phyloP scores from a whole-genome alignment of 2,329 filamentous ascomycete species.

The Diaporthe capsici region DNA sequence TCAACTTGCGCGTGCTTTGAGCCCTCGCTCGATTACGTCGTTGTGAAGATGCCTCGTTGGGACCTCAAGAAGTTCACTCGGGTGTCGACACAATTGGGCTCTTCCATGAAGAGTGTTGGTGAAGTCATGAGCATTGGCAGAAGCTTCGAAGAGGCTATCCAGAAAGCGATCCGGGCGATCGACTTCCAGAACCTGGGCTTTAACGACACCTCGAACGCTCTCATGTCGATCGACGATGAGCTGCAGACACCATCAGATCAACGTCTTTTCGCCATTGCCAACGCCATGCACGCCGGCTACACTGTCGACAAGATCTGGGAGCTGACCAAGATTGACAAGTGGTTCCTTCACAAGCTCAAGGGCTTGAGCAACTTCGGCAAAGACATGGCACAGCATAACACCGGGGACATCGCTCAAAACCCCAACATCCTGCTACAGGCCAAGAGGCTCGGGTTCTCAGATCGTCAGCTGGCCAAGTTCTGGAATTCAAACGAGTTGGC shows the following conservation, averaged over 20 bases:
- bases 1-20: slow-evolving; percentile 98
- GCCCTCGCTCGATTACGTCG: slow-evolving; percentile 96
- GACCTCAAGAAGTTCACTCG: slow-evolving; percentile 99
- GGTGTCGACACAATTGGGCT: slow-evolving; percentile 94
- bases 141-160: slow-evolving; percentile 97
- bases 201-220: slow-evolving; percentile 83
- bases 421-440: slow-evolving; percentile 81
- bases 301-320: slow-evolving; percentile 98
- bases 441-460: slow-evolving; percentile 94
- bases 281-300: slow-evolving; percentile 96
- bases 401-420: slow-evolving; percentile 74
- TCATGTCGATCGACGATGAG: slow-evolving; percentile 97
- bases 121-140: slow-evolving; percentile 99
- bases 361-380: slow-evolving; percentile 91
- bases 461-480: slow-evolving; percentile 94
- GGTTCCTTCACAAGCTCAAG: slow-evolving; percentile 96
- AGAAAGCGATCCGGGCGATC: slow-evolving; percentile 96
- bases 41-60: slow-evolving; percentile 99
- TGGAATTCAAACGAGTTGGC: slow-evolving; percentile 95
- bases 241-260: slow-evolving; percentile 98
- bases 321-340: slow-evolving; percentile 98
- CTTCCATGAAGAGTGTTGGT: slow-evolving; percentile 99
- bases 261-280: slow-evolving; percentile 96
- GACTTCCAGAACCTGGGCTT: slow-evolving; percentile 97
- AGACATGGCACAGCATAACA: slow-evolving; percentile 77